These are phyloP conservation scores for Plasmopara viticola DNA, from an alignment of 352 stramenopile species.

Conservation along the genomic window DNA sequence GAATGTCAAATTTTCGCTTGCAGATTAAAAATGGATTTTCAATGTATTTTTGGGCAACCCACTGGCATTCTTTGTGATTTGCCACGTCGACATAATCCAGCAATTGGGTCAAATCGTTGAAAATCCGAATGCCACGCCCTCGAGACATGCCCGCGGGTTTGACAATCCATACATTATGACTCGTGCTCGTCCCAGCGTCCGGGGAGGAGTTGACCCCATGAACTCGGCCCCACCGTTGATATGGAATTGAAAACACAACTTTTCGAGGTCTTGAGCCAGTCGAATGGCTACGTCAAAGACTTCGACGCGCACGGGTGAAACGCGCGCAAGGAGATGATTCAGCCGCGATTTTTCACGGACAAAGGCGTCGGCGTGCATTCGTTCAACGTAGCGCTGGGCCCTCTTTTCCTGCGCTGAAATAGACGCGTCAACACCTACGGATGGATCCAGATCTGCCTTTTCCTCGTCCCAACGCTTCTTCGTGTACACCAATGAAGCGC, in stretches of 20 bases:
- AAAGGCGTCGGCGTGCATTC: slow-evolving; percentile 36
- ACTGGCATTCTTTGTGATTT: slow-evolving; percentile 81
- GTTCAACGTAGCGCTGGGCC: slow-evolving; percentile 33
- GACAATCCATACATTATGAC: slow-evolving; percentile 91
- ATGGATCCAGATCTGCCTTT: background rate
- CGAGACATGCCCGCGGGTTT: slow-evolving; percentile 87
- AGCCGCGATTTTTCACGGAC: slow-evolving; percentile 51
- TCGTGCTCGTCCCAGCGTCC: slow-evolving; percentile 15
- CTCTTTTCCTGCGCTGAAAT: slow-evolving; percentile 34
- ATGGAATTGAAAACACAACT: slow-evolving; percentile 63
- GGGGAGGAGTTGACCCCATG: slow-evolving; percentile 8
- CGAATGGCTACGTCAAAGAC: slow-evolving; percentile 25
- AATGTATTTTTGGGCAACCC: slow-evolving; percentile 88
- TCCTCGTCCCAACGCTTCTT: slow-evolving; percentile 47
- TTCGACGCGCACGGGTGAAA: slow-evolving; percentile 26
- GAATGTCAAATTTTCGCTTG: slow-evolving; percentile 90
- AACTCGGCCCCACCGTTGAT: slow-evolving; percentile 54
- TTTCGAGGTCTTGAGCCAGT: slow-evolving; percentile 28
- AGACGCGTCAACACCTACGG: no score
- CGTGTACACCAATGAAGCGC: slow-evolving; percentile 46
- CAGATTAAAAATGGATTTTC: slow-evolving; percentile 83
- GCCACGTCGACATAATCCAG: slow-evolving; percentile 83
- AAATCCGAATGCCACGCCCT: slow-evolving; percentile 83
- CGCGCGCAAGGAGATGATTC: slow-evolving; percentile 33
- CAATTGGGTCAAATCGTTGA: slow-evolving; percentile 75